phyloP scores from a whole-genome alignment of 169 alveolate species.

The Perkinsus chesapeaki region DNA sequence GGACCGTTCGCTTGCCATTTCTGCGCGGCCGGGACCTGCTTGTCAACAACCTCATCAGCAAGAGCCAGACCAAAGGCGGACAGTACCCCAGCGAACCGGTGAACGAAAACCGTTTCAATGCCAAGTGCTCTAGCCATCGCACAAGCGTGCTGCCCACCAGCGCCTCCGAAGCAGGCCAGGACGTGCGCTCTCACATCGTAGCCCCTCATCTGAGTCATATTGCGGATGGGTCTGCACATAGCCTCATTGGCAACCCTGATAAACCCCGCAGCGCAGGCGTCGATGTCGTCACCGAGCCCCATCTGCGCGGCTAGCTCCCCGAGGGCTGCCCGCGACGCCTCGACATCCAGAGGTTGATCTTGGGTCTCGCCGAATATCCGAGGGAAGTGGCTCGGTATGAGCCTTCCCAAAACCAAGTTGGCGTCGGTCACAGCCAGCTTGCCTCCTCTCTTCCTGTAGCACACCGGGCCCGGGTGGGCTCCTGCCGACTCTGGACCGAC shows the following conservation, averaged over 20 bases:
- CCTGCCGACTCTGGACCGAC: conserved; percentile 72
- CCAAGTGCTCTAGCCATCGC: conserved; percentile 55
- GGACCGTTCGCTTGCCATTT: not conserved
- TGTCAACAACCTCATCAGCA: conserved; percentile 47
- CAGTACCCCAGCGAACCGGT: conserved; percentile 59
- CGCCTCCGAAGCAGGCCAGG: conserved; percentile 70
- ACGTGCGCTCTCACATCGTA: conserved; percentile 50
- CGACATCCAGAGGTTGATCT: conserved; percentile 41
- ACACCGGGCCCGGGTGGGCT: conserved; percentile 62
- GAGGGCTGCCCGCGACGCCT: conserved; percentile 27
- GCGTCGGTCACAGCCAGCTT: conserved; percentile 65
- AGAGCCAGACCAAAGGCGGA: conserved; percentile 70
- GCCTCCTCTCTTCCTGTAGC: conserved; percentile 59
- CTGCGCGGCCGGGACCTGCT: not conserved
- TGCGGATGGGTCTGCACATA: conserved; percentile 66
- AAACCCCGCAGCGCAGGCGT: conserved; percentile 61
- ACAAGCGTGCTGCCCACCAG: conserved; percentile 73
- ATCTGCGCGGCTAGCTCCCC: conserved; percentile 37
- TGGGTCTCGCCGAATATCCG: conserved; percentile 55
- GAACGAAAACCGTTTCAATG: conserved; percentile 50
- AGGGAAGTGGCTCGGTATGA: conserved; percentile 57
- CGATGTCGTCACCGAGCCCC: conserved; percentile 1
- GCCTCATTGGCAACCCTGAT: conserved; percentile 69
- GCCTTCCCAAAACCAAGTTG: conserved; percentile 51
- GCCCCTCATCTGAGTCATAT: conserved; percentile 56